These are phyloP conservation scores for Spergularia azorica DNA, from an alignment of 179 eudicot genomes.

Conservation along the genomic window DNA sequence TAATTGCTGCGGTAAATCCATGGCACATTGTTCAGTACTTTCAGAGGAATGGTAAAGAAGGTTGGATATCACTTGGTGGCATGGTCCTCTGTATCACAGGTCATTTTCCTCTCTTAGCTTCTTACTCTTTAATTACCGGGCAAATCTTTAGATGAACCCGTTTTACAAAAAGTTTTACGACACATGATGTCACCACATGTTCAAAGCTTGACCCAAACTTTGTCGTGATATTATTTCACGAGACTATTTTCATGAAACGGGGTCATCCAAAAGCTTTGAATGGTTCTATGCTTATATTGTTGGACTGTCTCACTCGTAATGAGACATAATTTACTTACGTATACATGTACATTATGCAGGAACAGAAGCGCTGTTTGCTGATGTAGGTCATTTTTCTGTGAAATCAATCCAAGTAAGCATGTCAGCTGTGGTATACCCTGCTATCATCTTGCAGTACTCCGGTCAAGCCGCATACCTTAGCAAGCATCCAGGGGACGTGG, in stretches of 20 bases:
- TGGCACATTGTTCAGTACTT: conserved; percentile 33
- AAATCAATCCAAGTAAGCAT: conserved; percentile 41
- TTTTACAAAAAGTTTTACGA: too few species aligned
- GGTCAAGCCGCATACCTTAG: conserved; percentile 40
- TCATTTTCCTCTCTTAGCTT: not conserved
- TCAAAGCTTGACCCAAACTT: too few species aligned
- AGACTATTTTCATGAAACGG: too few species aligned
- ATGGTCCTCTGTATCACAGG: conserved; percentile 43
- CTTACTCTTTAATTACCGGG: not conserved
- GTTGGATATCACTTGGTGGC: conserved; percentile 49
- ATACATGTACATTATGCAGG: conserved; percentile 15
- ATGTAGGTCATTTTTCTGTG: conserved; percentile 47
- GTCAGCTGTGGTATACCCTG: conserved; percentile 30
- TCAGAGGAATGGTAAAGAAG: conserved; percentile 27
- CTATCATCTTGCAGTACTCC: conserved; percentile 26
- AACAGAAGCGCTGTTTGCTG: conserved; percentile 55
- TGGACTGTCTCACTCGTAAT: too few species aligned
- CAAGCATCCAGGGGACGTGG: conserved; percentile 11
- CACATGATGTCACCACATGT: too few species aligned
- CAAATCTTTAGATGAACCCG: too few species aligned
- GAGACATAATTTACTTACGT: too few species aligned
- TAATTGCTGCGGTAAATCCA: conserved; percentile 41
- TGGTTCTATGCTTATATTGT: too few species aligned
- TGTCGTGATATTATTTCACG: too few species aligned
- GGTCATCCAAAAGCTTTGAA: too few species aligned